Percentiles rank a stretch among this genome's conserved stretches.
These are phyloP conservation scores for Simmondsia chinensis DNA, from an alignment of 148 eudicot genomes.

Conservation along the genomic window DNA sequence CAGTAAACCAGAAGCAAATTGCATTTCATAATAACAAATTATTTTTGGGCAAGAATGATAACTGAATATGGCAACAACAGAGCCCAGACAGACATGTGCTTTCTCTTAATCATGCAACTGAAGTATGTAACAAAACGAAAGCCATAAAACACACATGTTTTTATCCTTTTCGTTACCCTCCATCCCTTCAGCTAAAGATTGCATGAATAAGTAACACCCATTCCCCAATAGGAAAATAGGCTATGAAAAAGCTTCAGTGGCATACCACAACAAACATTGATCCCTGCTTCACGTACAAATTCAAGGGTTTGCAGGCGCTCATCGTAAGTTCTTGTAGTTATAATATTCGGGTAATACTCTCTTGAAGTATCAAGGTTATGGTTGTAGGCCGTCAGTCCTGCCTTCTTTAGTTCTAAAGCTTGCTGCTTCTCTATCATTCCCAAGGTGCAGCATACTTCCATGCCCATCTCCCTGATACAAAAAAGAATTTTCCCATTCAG, in stretches of 20 bases:
- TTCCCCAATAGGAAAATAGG: too few species aligned
- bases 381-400: slow-evolving; percentile 96
- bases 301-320: slow-evolving; percentile 85
- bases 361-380: slow-evolving; percentile 99
- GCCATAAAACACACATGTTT: too few species aligned
- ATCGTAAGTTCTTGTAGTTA: slow-evolving; percentile 91
- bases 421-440: slow-evolving; percentile 99
- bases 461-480: slow-evolving; percentile 79
- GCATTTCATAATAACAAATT: too few species aligned
- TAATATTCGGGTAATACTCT: slow-evolving; percentile 86
- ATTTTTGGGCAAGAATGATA: too few species aligned
- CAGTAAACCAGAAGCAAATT: too few species aligned
- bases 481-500: slow-evolving; percentile 1
- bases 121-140: too few species aligned
- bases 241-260: slow-evolving; percentile 1
- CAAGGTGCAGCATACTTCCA: slow-evolving; percentile 99
- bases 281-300: slow-evolving; percentile 94
- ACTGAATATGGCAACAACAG: too few species aligned
- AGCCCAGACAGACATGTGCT: too few species aligned
- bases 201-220: too few species aligned
- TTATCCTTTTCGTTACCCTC: too few species aligned
- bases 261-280: slow-evolving; percentile 94
- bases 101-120: too few species aligned
- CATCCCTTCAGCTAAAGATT: too few species aligned
- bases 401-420: slow-evolving; percentile 80